Evolutionary conservation across 2,329 filamentous ascomycete genomes (phyloP), one percentile per base, ranked within the genome.

Genomic region (Fusarium sp.): DNA sequence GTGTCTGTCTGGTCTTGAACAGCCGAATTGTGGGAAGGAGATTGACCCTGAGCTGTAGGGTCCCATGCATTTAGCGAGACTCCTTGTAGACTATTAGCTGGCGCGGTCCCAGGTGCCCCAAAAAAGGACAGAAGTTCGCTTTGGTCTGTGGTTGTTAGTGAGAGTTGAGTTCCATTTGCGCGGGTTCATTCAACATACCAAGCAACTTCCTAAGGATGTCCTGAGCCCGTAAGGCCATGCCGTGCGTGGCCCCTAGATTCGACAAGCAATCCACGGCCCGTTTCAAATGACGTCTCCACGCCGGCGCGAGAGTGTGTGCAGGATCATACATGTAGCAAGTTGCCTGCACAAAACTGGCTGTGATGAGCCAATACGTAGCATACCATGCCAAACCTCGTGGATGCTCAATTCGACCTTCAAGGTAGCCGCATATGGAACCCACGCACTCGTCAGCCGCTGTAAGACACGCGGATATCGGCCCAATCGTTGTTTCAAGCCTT

Each of bases 321-420:
- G 63, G 65, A 29, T 67, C 66, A 24, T 73, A 71, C 16, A 69
- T 66, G 17, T 62, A 66, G 29, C 69, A 71, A 27, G 66, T 73
- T 20, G 69, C 68, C 49, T 71, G 68, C n/a, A 71, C 71, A 46
- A 73, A 73, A 14, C 58, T 64, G 9, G 68, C 69, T 3, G 71
- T 73, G 36, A 73, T 69, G 6, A 73, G 24, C 65, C 71, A 71
- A n/a, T 70, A 63, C 3, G 71, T 73, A 9, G 71, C 69, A 57
- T 73, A 73, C 71, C 71, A 73, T 14, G 71, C 65, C 24, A 73
- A 63, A 7, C 65, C 68, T 31, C 62, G 38, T 8, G 58, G 62
- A 8, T 66, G 58, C 12, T 64, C 20, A 11, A 35, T 24, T 11
- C 49, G 59, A 31, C 55, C 56, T 3, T 67, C 58, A 0, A 71